Percentiles rank a stretch among this genome's conserved stretches.
Conservation (phyloP, 371 early-diverging fungal species). For the Mortierella sp. region DNA sequence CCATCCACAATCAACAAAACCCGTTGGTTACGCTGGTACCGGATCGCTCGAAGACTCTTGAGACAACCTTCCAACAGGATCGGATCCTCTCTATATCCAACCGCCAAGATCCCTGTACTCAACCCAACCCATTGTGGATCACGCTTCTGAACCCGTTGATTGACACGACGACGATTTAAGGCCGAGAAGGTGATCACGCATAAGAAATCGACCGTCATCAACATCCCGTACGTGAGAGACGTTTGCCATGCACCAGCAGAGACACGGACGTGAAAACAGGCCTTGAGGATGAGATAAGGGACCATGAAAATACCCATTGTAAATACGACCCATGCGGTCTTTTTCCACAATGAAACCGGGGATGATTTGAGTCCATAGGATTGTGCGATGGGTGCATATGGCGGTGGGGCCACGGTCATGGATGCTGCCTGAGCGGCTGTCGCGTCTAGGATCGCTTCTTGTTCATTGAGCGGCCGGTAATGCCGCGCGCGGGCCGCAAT, state of each 20-base stretch:
- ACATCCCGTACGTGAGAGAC: conserved; percentile 45
- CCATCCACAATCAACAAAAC: conserved; percentile 72
- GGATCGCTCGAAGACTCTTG: conserved; percentile 61
- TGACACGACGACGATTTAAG: conserved; percentile 34
- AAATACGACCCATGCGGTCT: conserved; percentile 27
- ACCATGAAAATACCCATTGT: conserved; percentile 38
- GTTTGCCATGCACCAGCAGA: conserved; percentile 48
- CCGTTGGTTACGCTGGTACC: conserved; percentile 66
- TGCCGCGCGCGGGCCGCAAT: conserved; percentile 3
- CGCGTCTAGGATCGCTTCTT: conserved; percentile 8
- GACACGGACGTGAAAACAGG: conserved; percentile 43
- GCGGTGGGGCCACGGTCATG: conserved; percentile 4
- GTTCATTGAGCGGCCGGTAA: conserved; percentile 2
- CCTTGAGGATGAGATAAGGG: conserved; percentile 34
- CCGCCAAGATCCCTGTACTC: conserved; percentile 60
- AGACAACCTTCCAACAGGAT: conserved; percentile 65
- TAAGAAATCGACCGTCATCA: conserved; percentile 43
- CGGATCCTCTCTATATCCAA: conserved; percentile 75
- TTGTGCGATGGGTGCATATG: conserved; percentile 13
- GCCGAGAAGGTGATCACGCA: conserved; percentile 33
- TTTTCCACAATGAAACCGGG: conserved; percentile 41
- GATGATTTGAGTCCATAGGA: conserved; percentile 35
- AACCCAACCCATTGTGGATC: conserved; percentile 27
- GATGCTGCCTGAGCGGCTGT: background rate
- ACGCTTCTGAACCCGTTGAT: conserved; percentile 31